Evolutionary conservation across 1,139 yeast genomes (phyloP).

Genomic region (Chernovozyma aurita): DNA sequence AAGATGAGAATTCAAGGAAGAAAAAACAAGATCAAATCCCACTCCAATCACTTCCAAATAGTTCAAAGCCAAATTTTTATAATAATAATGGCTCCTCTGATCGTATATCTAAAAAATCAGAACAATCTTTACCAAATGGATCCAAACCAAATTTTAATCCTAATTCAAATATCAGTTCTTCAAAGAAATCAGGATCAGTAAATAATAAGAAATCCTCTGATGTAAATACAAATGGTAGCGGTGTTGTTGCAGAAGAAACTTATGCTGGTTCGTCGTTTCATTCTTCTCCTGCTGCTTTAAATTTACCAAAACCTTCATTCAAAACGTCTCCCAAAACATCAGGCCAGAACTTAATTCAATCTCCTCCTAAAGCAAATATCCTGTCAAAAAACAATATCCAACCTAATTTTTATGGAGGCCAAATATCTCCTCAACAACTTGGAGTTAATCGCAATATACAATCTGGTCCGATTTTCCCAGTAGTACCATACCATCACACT

Average conservation of each 20-base stretch:
- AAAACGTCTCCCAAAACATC: slow-evolving; percentile 26
- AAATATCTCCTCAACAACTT: slow-evolving; percentile 1
- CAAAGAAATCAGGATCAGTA: slow-evolving; percentile 10
- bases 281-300: slow-evolving; percentile 54
- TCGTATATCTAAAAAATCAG: slow-evolving; percentile 8
- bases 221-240: slow-evolving; percentile 6
- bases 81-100: slow-evolving; percentile 7
- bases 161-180: slow-evolving; percentile 6
- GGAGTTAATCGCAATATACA: neutral
- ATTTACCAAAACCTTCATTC: slow-evolving; percentile 55
- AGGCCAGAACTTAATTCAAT: neutral
- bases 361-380: neutral
- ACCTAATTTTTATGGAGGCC: neutral
- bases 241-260: slow-evolving; percentile 21
- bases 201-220: slow-evolving; percentile 14
- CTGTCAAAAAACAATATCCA: neutral
- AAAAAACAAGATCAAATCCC: slow-evolving; percentile 8
- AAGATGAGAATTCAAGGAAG: slow-evolving; percentile 6
- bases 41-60: slow-evolving; percentile 24
- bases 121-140: slow-evolving; percentile 16
- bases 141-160: slow-evolving; percentile 16
- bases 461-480: slow-evolving; percentile 6
- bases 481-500: slow-evolving; percentile 8
- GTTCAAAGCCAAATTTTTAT: slow-evolving; percentile 30
- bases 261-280: slow-evolving; percentile 60